Base-by-base conservation (phyloP, 148 eudicot species). In the Cornus kousa region DNA sequence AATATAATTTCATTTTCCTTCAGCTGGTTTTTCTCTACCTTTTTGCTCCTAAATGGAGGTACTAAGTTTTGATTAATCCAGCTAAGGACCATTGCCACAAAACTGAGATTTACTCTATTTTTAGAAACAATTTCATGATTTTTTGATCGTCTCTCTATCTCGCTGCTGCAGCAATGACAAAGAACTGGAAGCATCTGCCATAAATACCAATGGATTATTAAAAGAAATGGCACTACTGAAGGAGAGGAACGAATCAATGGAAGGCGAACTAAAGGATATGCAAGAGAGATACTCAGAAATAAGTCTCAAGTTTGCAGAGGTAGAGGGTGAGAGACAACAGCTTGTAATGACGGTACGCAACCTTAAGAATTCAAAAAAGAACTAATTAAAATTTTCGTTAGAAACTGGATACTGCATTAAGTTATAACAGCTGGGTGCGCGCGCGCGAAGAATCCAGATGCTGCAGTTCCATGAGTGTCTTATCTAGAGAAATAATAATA, bases 291-390 rank as follows among this genome's bases (percentile, higher is more conserved):
- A 95, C 81, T 95, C 97, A 28, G 98, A 91, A 32, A 89, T 93
- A 85, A 95, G 97, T 71, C 93, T 95, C 23, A 95, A 93, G 80
- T 95, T 95, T 78, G 97, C 98, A n/a, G 98, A 95, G 87, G 98
- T 95, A 28, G 98, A 93, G 81, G 98, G 98, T 17, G 97, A 95
- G 87, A 81, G 98, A 57, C 98, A 95, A 81, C 88, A 91, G 72
- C 93, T 95, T 23, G 88, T 93, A 5, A 95, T 95, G 96, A 90
- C 66, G 32, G 67, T 93, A 48, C 94, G 98, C 40, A 89, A 86
- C 86, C 79, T 95, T 19, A 91, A 93, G 82, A 95, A 90, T 74
- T 74, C 93, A 14, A 95, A 82, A 79, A 90, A 84, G 83, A 80
- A 74, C 67, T 83, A 87, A 77, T 77, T 4, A 60, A 68, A 48